Percentiles rank a stretch among this genome's conserved stretches.
Conservation (phyloP, 1,139 yeast genomes). For the Nakaseomyces kungkrabaensis region DNA sequence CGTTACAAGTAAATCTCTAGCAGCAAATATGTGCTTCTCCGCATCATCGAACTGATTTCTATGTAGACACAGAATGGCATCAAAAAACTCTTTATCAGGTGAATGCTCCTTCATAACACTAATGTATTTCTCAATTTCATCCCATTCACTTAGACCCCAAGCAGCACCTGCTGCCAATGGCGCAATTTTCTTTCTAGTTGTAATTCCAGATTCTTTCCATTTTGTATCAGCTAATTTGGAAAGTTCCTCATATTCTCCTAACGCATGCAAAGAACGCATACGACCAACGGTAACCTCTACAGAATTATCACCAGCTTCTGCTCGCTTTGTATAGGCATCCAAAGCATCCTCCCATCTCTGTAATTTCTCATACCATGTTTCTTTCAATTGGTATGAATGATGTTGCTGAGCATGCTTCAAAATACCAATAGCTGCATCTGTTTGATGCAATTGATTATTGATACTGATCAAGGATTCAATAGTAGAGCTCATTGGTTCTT, state of each 20-base stretch:
- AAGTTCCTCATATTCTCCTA: slow-evolving; percentile 95
- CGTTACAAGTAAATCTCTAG: slow-evolving; percentile 82
- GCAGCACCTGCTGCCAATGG: slow-evolving; percentile 98
- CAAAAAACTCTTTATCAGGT: slow-evolving; percentile 91
- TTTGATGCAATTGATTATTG: slow-evolving; percentile 88
- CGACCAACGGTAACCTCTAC: slow-evolving; percentile 89
- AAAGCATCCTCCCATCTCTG: slow-evolving; percentile 98
- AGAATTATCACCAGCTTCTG: slow-evolving; percentile 39
- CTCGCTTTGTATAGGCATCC: slow-evolving; percentile 73
- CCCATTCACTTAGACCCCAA: slow-evolving; percentile 98
- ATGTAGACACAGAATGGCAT: slow-evolving; percentile 79
- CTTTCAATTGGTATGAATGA: slow-evolving; percentile 84
- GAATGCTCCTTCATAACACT: slow-evolving; percentile 85
- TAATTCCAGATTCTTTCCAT: slow-evolving; percentile 70
- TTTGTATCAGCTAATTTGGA: slow-evolving; percentile 78
- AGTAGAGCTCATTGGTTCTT: slow-evolving; percentile 85
- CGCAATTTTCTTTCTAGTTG: slow-evolving; percentile 73
- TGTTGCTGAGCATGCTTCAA: slow-evolving; percentile 91
- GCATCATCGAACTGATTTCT: slow-evolving; percentile 82
- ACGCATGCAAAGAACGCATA: slow-evolving; percentile 93
- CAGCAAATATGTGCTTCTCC: slow-evolving; percentile 63
- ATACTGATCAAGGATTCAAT: slow-evolving; percentile 88
- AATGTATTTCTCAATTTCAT: slow-evolving; percentile 85
- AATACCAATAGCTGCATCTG: slow-evolving; percentile 97
- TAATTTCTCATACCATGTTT: slow-evolving; percentile 94